Base-by-base conservation (phyloP, 116 monocot species). In the Iris pallida region DNA sequence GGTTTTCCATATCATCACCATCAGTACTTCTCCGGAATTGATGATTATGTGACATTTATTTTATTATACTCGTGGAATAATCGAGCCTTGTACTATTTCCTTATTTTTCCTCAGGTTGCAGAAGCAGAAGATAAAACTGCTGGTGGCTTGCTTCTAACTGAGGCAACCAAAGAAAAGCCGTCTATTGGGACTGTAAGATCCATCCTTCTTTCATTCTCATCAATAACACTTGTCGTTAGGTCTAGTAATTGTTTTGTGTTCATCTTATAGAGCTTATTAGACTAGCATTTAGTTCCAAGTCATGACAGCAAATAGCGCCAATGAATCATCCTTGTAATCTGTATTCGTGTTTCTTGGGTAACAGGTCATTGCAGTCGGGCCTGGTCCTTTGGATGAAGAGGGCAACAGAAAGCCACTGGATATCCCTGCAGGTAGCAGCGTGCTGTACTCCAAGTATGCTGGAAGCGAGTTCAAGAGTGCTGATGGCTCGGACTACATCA, bases 111-210 rank as follows among this genome's bases (percentile, higher is more conserved):
- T 14, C 75, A 90, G 90, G 81, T 86, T 45, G 79, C 83, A 0
- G 77, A 78, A 64, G 84, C 86, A 66, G 90, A 90, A 61, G 81
- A 75, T 69, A 90, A 82, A 74, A 90, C 90, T 44, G 76, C 90
- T 15, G 90, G 86, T 16, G 90, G 90, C 4, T 57, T 90, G 64
- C 63, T 90, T 30, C 63, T 90, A 57, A 86, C 90, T 40, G 81
- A 79, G 40, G 81, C 90, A 15, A 16, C 84, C 14, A 86, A 90
- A 63, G 90, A 90, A 58, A 90, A 81, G 70, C 86, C 90, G 16
- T 83, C 90, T 2, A 74, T 81, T 62, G 90, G 86, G n/a, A 81
- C 84, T 16, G 90, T 90, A 71, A 86, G 84, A 49, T 63, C 11
- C n/a, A 46, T 42, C 42, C 15, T 60, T 5, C 2, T 44, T 65